A percentile compares a stretch with the other conserved stretches of the same genome.
Conservation (phyloP, 2,329 filamentous ascomycete genomes). For the Diatrype stigma region DNA sequence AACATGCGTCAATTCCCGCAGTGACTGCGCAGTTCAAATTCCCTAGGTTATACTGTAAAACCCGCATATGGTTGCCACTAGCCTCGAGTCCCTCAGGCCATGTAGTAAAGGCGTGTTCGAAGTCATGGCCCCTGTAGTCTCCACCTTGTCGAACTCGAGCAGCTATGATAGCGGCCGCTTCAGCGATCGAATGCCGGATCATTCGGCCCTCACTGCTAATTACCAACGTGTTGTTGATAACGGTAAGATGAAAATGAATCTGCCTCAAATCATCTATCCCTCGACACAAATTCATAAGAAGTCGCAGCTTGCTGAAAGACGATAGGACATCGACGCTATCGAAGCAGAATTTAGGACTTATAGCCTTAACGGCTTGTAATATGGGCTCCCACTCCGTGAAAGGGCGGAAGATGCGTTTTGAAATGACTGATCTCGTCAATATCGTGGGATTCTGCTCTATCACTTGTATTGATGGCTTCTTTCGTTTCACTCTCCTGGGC, state of each 20-base stretch:
- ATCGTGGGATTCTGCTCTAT: too few species aligned
- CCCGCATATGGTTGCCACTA: not conserved
- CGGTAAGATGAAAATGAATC: not conserved
- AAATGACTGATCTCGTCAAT: not conserved
- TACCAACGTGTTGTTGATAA: not conserved
- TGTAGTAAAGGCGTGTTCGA: not conserved
- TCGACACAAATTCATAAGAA: not conserved
- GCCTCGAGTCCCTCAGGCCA: not conserved
- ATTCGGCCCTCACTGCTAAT: not conserved
- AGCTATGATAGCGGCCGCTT: not conserved
- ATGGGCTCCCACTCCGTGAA: not conserved
- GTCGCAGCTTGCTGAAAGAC: not conserved
- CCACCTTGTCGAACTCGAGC: not conserved
- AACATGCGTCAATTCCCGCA: not conserved
- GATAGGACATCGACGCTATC: not conserved
- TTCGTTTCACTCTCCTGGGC: not conserved
- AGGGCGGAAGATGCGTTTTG: too few species aligned
- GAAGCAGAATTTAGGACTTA: not conserved
- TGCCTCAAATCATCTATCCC: not conserved
- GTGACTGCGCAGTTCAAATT: not conserved
- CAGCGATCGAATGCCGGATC: not conserved
- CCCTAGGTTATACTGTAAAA: not conserved
- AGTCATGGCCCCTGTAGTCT: not conserved
- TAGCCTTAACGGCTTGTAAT: not conserved
- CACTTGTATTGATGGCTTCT: not conserved